A percentile compares a stretch with the other conserved stretches of the same genome.
Conservation (phyloP, 1,284 basidiomycete species). For the Cutaneotrichosporon cutaneum region DNA sequence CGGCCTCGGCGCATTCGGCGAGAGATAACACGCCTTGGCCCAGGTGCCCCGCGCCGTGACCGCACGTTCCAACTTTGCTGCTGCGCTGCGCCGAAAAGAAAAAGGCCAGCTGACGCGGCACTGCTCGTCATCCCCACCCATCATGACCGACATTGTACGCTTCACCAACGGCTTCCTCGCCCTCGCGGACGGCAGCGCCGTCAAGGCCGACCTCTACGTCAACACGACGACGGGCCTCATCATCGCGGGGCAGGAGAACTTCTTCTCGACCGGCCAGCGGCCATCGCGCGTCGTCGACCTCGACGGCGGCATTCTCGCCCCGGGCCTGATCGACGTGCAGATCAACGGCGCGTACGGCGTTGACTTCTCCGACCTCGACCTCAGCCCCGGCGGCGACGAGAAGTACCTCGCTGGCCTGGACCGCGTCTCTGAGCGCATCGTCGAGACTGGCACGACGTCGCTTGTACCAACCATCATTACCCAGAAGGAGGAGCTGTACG, state of each 20-base stretch:
- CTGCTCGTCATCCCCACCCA: not conserved
- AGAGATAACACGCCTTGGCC: not conserved
- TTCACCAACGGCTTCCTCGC: conserved; percentile 80
- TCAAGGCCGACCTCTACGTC: conserved; percentile 41
- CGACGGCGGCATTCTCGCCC: conserved; percentile 70
- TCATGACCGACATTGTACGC: conserved; percentile 59
- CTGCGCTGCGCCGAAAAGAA: not conserved
- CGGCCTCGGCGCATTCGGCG: not conserved
- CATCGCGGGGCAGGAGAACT: conserved; percentile 38
- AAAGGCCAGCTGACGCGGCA: not conserved
- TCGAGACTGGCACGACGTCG: conserved; percentile 84
- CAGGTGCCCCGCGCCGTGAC: conserved; percentile 1
- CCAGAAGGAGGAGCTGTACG: conserved; percentile 42
- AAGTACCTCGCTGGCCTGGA: conserved; percentile 67
- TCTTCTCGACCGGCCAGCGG: conserved; percentile 25
- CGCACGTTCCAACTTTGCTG: not conserved
- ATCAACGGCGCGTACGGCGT: conserved; percentile 78
- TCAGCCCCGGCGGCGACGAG: conserved; percentile 65
- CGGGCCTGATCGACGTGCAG: conserved; percentile 75
- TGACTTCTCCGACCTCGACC: conserved; percentile 71
- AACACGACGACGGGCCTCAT: conserved; percentile 33
- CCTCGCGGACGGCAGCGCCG: conserved; percentile 65
- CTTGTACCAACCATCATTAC: conserved; percentile 67
- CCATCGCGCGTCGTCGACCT: conserved; percentile 37
- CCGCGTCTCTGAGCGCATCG: conserved; percentile 68